Conservation (phyloP, 2,329 filamentous ascomycete species). For the Tolypocladium ovalisporum region DNA sequence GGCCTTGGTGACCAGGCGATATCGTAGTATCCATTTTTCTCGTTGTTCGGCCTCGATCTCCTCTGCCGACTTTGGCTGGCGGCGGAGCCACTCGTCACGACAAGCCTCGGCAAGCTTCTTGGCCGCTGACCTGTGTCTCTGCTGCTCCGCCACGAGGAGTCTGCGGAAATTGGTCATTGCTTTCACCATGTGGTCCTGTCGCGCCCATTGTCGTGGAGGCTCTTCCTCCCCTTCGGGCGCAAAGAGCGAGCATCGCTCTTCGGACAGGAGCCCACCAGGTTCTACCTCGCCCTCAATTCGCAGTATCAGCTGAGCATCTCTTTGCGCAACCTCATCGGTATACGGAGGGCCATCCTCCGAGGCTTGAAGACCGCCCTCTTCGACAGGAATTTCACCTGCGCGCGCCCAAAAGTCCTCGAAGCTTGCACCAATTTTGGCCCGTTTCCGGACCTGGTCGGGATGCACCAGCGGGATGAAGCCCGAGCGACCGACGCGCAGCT, state of each 20-base stretch:
- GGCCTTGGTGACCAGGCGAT: conserved; percentile 57
- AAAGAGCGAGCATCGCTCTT: conserved; percentile 59
- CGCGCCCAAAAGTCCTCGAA: conserved; percentile 48
- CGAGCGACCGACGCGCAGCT: conserved; percentile 29
- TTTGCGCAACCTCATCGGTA: conserved; percentile 49
- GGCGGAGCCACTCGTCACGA: conserved; percentile 61
- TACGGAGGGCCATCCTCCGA: conserved; percentile 45
- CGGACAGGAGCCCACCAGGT: conserved; percentile 64
- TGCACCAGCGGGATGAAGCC: conserved; percentile 45
- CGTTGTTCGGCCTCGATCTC: conserved; percentile 72
- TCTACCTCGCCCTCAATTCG: conserved; percentile 63
- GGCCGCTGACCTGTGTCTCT: conserved; percentile 63
- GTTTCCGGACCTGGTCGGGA: conserved; percentile 43
- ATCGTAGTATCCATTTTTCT: conserved; percentile 54
- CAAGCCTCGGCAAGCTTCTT: conserved; percentile 73
- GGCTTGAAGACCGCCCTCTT: conserved; percentile 44
- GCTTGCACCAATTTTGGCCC: conserved; percentile 38
- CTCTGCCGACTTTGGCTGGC: conserved; percentile 66
- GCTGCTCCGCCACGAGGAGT: conserved; percentile 69
- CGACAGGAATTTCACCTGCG: conserved; percentile 40
- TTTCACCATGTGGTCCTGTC: conserved; percentile 72
- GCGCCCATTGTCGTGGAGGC: conserved; percentile 71
- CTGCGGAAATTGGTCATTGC: conserved; percentile 73
- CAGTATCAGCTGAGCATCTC: conserved; percentile 59
- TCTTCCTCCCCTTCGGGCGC: conserved; percentile 63